Percentiles rank a stretch among this genome's conserved stretches.
Conservation (phyloP, 108 stramenopile genomes). For the Pseudonitzschia delicatissima region DNA sequence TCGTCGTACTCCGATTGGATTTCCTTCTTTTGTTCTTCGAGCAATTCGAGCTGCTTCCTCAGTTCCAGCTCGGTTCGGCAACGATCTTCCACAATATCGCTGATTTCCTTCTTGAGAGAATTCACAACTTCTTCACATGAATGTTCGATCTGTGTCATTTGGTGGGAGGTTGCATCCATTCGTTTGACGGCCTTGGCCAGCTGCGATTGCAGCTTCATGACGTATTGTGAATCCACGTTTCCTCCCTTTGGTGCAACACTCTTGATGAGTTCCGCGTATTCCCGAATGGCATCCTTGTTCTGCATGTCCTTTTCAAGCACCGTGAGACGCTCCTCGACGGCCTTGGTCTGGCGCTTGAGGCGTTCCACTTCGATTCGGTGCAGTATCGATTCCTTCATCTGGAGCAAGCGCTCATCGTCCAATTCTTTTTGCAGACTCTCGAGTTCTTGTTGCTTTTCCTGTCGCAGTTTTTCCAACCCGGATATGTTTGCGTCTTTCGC, state of each 20-base stretch:
- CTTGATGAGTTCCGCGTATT: constrained; percentile 67
- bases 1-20: constrained; percentile 57
- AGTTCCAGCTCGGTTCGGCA: constrained; percentile 62
- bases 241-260: constrained; percentile 62
- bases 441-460: constrained; percentile 53
- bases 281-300: constrained; percentile 61
- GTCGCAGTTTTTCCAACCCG: constrained; percentile 41
- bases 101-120: constrained; percentile 47
- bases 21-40: constrained; percentile 50
- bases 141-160: constrained; percentile 56
- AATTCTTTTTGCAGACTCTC: constrained; percentile 42
- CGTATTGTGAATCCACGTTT: constrained; percentile 50
- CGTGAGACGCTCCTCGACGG: constrained; percentile 52
- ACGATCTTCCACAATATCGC: constrained; percentile 54
- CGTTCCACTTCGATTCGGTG: constrained; percentile 59
- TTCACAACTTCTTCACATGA: constrained; percentile 43
- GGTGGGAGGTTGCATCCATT: constrained; percentile 55
- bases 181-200: constrained; percentile 63
- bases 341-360: constrained; percentile 48
- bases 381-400: constrained; percentile 55
- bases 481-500: constrained; percentile 39
- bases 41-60: constrained; percentile 49
- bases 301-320: constrained; percentile 65
- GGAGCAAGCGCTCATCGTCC: constrained; percentile 46
- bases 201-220: constrained; percentile 57